Percentiles rank a stretch among this genome's conserved stretches.
These are phyloP conservation scores for Fraxinus sp. DNA, from an alignment of 305 asterid genomes.

Conservation along the genomic window DNA sequence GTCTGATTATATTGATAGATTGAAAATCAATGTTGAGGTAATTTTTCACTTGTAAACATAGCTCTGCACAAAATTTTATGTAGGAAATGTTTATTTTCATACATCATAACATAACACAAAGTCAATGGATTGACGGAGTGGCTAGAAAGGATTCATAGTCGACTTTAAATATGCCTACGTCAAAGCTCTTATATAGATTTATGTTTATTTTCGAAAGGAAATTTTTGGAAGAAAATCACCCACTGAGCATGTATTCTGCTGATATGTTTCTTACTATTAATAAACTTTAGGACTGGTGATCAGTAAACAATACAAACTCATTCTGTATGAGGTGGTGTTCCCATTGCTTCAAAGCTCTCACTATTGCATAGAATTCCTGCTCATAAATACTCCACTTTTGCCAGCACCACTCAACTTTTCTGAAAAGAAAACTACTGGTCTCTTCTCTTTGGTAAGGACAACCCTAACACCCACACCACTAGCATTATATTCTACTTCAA, in stretches of 20 bases:
- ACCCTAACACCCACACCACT: no score
- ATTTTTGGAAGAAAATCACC: not conserved
- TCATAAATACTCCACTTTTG: no score
- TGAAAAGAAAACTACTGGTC: no score
- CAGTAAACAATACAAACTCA: not conserved
- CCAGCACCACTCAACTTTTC: no score
- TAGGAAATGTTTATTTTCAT: not conserved
- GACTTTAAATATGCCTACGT: not conserved
- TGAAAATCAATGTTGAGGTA: constrained; percentile 24
- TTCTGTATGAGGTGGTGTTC: not conserved
- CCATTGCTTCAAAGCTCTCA: not conserved
- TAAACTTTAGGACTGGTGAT: not conserved
- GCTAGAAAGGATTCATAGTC: not conserved
- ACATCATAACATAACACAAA: not conserved
- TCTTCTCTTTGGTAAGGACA: no score
- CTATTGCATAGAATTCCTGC: not conserved
- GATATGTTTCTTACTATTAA: not conserved
- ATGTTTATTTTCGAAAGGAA: not conserved
- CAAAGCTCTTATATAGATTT: no score
- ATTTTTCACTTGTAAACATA: not conserved
- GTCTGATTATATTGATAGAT: constrained; percentile 29
- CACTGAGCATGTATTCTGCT: not conserved
- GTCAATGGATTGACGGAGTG: not conserved
- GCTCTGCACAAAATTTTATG: not conserved
- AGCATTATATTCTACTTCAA: no score